phyloP scores from a whole-genome alignment of 305 asterid genomes.

The Solanum hybrid region DNA sequence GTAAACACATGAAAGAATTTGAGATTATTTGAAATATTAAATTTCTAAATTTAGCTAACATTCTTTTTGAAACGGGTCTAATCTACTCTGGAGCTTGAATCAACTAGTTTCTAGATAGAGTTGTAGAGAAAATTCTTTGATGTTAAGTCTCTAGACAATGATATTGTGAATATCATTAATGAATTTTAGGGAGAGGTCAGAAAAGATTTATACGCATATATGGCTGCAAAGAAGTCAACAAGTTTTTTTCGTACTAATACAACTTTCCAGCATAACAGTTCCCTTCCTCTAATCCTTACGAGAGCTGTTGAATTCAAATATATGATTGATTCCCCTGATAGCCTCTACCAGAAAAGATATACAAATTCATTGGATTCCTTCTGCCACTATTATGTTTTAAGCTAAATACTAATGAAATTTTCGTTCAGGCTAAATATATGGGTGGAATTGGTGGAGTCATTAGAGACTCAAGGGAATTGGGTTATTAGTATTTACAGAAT shows the following conservation, averaged over 20 bases:
- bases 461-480: neutral
- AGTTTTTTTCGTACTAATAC: too few relatives aligned
- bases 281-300: neutral
- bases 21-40: too few relatives aligned
- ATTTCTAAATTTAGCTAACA: neutral
- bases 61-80: too few relatives aligned
- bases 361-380: fast-evolving
- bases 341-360: neutral
- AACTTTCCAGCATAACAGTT: fast-evolving
- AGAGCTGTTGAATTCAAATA: too few relatives aligned
- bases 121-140: too few relatives aligned
- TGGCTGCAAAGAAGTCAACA: neutral
- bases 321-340: neutral
- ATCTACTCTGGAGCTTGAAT: fast-evolving
- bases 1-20: neutral
- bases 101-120: neutral
- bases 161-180: too few relatives aligned
- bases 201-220: neutral
- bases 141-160: neutral
- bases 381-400: too few relatives aligned
- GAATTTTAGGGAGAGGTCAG: neutral
- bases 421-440: neutral
- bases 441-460: neutral
- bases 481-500: too few relatives aligned
- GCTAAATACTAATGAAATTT: neutral